These are phyloP conservation scores for Coprinellus aureogranulatus DNA, from an alignment of 768 basidiomycete species.

Conservation along the genomic window DNA sequence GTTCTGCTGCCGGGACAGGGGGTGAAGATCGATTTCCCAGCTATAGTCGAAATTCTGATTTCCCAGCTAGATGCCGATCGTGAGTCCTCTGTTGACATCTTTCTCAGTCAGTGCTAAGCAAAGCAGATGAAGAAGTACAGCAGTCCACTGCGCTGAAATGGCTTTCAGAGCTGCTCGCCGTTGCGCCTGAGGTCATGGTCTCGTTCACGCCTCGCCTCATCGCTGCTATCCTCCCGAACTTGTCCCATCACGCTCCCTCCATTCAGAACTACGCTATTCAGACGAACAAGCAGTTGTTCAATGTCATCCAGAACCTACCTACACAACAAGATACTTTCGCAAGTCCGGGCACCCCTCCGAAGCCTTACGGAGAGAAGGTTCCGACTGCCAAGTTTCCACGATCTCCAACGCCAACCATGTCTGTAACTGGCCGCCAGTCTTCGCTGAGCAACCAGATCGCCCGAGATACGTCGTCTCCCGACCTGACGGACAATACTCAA, in stretches of 20 bases:
- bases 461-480: constrained; percentile 50
- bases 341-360: constrained; percentile 17
- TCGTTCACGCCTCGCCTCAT: constrained; percentile 93
- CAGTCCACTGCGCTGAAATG: constrained; percentile 92
- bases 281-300: constrained; percentile 81
- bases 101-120: neutral
- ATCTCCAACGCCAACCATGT: constrained; percentile 57
- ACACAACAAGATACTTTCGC: constrained; percentile 55
- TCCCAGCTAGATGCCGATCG: constrained; percentile 82
- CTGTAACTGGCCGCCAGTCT: constrained; percentile 35
- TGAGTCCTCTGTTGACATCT: constrained; percentile 35
- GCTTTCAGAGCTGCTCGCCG: constrained; percentile 86
- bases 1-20: constrained; percentile 95
- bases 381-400: constrained; percentile 34
- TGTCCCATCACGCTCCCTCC: constrained; percentile 86
- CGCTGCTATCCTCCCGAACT: constrained; percentile 88
- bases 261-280: constrained; percentile 85
- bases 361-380: constrained; percentile 14
- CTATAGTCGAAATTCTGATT: constrained; percentile 91
- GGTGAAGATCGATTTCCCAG: constrained; percentile 84
- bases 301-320: constrained; percentile 84
- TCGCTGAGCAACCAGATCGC: constrained; percentile 41
- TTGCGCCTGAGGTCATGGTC: constrained; percentile 89
- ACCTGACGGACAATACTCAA: constrained; percentile 34
- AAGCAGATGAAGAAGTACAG: constrained; percentile 86